Evolutionary conservation across 1,139 yeast species (phyloP).

Genomic region (Yueomyces sp.): DNA sequence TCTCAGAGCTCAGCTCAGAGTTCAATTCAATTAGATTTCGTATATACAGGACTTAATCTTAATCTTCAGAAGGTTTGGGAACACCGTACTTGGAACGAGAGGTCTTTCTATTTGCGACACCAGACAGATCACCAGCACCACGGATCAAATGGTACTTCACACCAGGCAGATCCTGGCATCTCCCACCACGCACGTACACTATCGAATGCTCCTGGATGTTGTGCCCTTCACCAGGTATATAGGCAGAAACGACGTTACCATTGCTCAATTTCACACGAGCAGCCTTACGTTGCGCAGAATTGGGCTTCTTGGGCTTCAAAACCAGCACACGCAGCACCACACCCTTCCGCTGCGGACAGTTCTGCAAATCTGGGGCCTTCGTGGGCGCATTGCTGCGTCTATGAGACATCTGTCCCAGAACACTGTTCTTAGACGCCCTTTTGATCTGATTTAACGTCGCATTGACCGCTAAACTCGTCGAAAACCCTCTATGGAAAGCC

Average conservation of each 20-base stretch:
- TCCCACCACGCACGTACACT: constrained; percentile 91
- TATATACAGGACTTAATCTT: too few species aligned
- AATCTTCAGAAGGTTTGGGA: constrained; percentile 50
- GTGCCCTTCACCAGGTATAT: constrained; percentile 98
- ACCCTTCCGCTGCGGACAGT: constrained; percentile 77
- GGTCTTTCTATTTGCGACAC: constrained; percentile 85
- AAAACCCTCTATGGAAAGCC: constrained; percentile 1
- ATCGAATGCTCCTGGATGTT: constrained; percentile 97
- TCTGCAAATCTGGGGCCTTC: constrained; percentile 66
- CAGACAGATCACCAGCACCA: constrained; percentile 88
- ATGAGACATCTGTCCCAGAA: constrained; percentile 35
- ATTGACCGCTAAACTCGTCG: constrained; percentile 16
- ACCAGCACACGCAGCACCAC: constrained; percentile 93
- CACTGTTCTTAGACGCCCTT: constrained; percentile 34
- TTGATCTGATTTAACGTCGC: constrained; percentile 68
- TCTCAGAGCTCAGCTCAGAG: too few species aligned
- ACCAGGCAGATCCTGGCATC: constrained; percentile 98
- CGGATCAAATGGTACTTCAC: constrained; percentile 89
- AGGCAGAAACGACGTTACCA: constrained; percentile 82
- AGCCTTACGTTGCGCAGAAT: constrained; percentile 95
- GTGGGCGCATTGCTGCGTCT: constrained; percentile 36
- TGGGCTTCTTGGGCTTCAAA: constrained; percentile 93
- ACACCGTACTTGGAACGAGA: constrained; percentile 92
- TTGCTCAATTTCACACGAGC: constrained; percentile 88
- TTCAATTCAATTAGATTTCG: too few species aligned